Evolutionary conservation across 345 rosid genomes (phyloP).

Genomic region (Salix caprea): DNA sequence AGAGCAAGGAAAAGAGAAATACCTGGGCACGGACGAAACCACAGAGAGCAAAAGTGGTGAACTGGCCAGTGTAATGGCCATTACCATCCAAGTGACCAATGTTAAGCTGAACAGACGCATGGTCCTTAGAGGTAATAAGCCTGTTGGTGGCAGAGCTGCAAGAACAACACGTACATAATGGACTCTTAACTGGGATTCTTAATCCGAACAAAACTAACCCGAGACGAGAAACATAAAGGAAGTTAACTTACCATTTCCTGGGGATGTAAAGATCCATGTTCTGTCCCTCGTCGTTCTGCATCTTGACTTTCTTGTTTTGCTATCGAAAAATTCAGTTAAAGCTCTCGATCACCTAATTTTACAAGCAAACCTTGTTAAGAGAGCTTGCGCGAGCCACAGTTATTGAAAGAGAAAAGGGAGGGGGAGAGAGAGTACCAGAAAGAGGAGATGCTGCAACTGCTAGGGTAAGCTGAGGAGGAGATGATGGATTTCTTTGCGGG

Average conservation of each 20-base stretch:
- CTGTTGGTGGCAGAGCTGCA: slow-evolving; percentile 71
- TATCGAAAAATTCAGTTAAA: not conserved
- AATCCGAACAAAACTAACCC: not conserved
- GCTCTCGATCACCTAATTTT: not conserved
- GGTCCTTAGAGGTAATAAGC: slow-evolving; percentile 69
- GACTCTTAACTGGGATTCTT: not conserved
- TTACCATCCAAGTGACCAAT: slow-evolving; percentile 57
- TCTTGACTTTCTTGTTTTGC: slow-evolving; percentile 32
- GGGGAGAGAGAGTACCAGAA: not conserved
- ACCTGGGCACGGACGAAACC: slow-evolving; percentile 76
- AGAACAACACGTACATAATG: not conserved
- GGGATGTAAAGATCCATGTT: slow-evolving; percentile 88
- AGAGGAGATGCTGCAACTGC: not conserved
- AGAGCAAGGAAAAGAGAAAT: not conserved
- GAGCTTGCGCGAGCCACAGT: not conserved
- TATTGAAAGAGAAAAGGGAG: not conserved
- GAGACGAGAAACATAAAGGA: not conserved
- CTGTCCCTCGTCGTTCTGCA: slow-evolving; percentile 96
- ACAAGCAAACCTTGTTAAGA: not conserved
- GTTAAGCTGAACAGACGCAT: slow-evolving; percentile 66
- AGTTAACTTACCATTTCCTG: slow-evolving; percentile 63
- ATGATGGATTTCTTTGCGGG: not conserved
- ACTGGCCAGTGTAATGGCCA: slow-evolving; percentile 48
- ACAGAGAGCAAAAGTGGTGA: slow-evolving; percentile 54
- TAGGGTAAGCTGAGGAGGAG: not conserved